A percentile compares a stretch with the other conserved stretches of the same genome.
These are phyloP conservation scores for Cladosporium cucumerinum DNA, from an alignment of 2,329 filamentous ascomycete species.

Conservation along the genomic window DNA sequence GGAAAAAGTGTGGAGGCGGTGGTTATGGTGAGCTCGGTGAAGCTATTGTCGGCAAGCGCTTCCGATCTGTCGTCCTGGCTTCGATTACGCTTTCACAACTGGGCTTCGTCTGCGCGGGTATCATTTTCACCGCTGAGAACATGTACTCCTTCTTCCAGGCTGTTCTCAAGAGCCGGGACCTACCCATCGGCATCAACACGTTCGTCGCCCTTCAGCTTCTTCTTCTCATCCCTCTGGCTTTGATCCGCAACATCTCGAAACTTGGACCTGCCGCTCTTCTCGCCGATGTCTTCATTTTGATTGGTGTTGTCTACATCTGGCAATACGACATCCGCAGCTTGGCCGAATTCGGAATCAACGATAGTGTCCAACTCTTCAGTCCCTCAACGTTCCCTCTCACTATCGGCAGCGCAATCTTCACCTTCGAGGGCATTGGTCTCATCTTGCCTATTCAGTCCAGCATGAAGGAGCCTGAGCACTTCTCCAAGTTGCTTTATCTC, in stretches of 20 bases:
- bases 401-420: slow-evolving; percentile 71
- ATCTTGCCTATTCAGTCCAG: slow-evolving; percentile 74
- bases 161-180: slow-evolving; percentile 46
- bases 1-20: slow-evolving; percentile 58
- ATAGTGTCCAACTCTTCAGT: slow-evolving; percentile 67
- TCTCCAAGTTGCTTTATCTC: slow-evolving; percentile 61
- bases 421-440: slow-evolving; percentile 73
- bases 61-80: slow-evolving; percentile 63
- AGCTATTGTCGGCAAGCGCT: slow-evolving; percentile 59
- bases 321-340: slow-evolving; percentile 63
- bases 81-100: slow-evolving; percentile 73
- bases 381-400: slow-evolving; percentile 66
- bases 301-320: slow-evolving; percentile 71
- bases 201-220: slow-evolving; percentile 66
- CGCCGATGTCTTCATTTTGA: slow-evolving; percentile 68
- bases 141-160: slow-evolving; percentile 64
- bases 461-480: slow-evolving; percentile 68
- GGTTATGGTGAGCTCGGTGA: slow-evolving; percentile 73
- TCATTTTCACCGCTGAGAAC: slow-evolving; percentile 77
- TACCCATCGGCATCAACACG: slow-evolving; percentile 53
- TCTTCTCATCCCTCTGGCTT: slow-evolving; percentile 62
- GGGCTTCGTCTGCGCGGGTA: slow-evolving; percentile 73
- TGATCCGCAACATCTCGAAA: slow-evolving; percentile 73
- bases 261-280: slow-evolving; percentile 66
- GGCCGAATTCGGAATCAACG: slow-evolving; percentile 53